A percentile compares a stretch with the other conserved stretches of the same genome.
Evolutionary conservation across 2,329 filamentous ascomycete genomes (phyloP).

Genomic region (Domatiomyces globalis): DNA sequence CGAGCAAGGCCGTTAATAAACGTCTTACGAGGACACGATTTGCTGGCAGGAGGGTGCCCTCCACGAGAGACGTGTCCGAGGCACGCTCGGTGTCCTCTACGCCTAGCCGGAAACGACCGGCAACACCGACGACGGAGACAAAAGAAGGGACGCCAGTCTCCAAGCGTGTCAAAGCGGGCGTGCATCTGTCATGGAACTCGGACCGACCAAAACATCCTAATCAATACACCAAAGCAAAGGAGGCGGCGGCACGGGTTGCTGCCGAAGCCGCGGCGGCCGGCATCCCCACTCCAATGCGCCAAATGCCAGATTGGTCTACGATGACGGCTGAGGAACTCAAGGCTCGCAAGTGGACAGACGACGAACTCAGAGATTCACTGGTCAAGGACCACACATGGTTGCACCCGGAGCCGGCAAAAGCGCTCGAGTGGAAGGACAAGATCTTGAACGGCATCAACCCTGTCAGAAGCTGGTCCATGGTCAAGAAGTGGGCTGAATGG

Average conservation of each 20-base stretch:
- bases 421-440: slow-evolving; percentile 12
- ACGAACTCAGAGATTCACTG: slow-evolving; percentile 12
- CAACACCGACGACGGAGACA: slow-evolving; percentile 7
- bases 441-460: slow-evolving; percentile 16
- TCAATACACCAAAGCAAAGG: slow-evolving; percentile 10
- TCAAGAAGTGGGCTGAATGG: slow-evolving; percentile 17
- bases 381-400: slow-evolving; percentile 15
- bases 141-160: slow-evolving; percentile 10
- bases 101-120: slow-evolving; percentile 7
- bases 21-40: slow-evolving; percentile 14
- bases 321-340: slow-evolving; percentile 7
- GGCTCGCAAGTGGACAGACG: slow-evolving; percentile 16
- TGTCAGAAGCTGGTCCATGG: slow-evolving; percentile 17
- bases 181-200: slow-evolving; percentile 1
- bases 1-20: slow-evolving; percentile 10
- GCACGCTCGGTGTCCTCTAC: slow-evolving; percentile 11
- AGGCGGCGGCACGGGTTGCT: slow-evolving; percentile 6
- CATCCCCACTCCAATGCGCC: neutral
- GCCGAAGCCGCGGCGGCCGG: slow-evolving; percentile 3
- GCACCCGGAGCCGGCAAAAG: slow-evolving; percentile 11
- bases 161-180: slow-evolving; percentile 17
- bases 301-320: slow-evolving; percentile 2
- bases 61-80: slow-evolving; percentile 14
- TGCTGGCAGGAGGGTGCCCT: slow-evolving; percentile 15
- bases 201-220: slow-evolving; percentile 10